Evolutionary conservation across 352 stramenopile species (phyloP).

Genomic region (Sclerospora graminicola): DNA sequence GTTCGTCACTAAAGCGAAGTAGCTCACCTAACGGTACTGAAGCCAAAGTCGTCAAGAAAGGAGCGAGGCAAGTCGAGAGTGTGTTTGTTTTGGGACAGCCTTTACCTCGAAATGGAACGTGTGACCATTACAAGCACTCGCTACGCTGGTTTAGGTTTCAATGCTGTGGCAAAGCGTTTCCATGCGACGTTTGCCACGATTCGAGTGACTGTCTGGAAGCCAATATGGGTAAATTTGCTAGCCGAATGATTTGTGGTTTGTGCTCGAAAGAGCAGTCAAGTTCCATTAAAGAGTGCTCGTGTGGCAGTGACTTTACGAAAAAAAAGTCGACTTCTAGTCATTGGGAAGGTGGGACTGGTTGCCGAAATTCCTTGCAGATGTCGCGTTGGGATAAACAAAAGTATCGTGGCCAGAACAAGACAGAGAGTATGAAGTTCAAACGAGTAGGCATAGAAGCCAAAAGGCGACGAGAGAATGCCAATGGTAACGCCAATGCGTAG

Average conservation of each 20-base stretch:
- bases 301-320: conserved; percentile 53
- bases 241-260: conserved; percentile 73
- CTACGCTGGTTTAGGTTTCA: conserved; percentile 79
- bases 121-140: conserved; percentile 75
- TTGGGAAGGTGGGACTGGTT: conserved; percentile 74
- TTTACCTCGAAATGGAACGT: conserved; percentile 56
- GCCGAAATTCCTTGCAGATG: conserved; percentile 54
- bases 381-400: conserved; percentile 61
- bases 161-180: conserved; percentile 73
- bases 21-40: neutral
- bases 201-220: conserved; percentile 55
- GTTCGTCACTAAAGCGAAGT: conserved; percentile 10
- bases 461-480: conserved; percentile 17
- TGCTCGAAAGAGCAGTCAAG: conserved; percentile 79
- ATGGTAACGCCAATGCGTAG: conserved; percentile 9
- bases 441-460: conserved; percentile 58
- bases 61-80: conserved; percentile 25
- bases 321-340: conserved; percentile 37
- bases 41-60: conserved; percentile 22
- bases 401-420: conserved; percentile 66
- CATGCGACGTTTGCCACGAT: conserved; percentile 77
- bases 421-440: conserved; percentile 69
- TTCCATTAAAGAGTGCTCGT: conserved; percentile 60
- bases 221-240: conserved; percentile 68
- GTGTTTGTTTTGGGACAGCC: conserved; percentile 59